A percentile compares a stretch with the other conserved stretches of the same genome.
Conservation (phyloP, 129 eudicot genomes). For the Oenanthe sinensis region DNA sequence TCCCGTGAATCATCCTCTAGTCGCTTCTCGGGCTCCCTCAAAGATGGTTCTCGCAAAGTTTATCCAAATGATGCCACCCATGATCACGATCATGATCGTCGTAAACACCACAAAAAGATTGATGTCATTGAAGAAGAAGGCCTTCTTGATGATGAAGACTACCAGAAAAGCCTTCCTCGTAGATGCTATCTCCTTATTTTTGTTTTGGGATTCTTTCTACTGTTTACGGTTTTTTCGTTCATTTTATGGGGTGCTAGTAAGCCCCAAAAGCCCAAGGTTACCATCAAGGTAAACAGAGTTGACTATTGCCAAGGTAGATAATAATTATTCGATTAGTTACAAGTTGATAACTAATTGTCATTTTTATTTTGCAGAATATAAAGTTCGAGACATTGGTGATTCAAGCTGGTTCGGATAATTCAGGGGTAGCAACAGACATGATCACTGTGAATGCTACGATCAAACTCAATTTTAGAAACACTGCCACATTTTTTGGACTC, state of each 20-base stretch:
- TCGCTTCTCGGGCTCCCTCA: constrained; percentile 75
- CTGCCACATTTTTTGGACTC: constrained; percentile 78
- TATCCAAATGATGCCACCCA: constrained; percentile 38
- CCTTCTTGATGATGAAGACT: constrained; percentile 50
- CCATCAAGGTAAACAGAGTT: constrained; percentile 43
- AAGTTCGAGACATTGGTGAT: constrained; percentile 58
- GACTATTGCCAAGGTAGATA: background rate
- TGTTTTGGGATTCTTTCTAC: constrained; percentile 43
- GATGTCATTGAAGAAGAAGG: constrained; percentile 78
- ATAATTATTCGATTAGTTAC: background rate
- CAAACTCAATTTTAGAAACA: constrained; percentile 55
- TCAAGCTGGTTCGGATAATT: constrained; percentile 79
- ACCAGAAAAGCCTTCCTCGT: constrained; percentile 33
- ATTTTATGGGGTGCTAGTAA: constrained; percentile 67
- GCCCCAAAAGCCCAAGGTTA: constrained; percentile 64
- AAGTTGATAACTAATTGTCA: background rate
- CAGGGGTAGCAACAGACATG: constrained; percentile 93
- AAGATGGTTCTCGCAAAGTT: constrained; percentile 56
- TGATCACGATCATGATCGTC: background rate
- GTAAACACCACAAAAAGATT: constrained; percentile 26
- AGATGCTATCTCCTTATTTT: constrained; percentile 59
- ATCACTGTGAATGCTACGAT: constrained; percentile 65
- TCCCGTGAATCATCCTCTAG: constrained; percentile 84
- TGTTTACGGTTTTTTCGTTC: constrained; percentile 56
- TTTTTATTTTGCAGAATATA: constrained; percentile 46